These are phyloP conservation scores for Amphirosellinia nigrospora DNA, from an alignment of 495 filamentous ascomycete species.

Conservation along the genomic window DNA sequence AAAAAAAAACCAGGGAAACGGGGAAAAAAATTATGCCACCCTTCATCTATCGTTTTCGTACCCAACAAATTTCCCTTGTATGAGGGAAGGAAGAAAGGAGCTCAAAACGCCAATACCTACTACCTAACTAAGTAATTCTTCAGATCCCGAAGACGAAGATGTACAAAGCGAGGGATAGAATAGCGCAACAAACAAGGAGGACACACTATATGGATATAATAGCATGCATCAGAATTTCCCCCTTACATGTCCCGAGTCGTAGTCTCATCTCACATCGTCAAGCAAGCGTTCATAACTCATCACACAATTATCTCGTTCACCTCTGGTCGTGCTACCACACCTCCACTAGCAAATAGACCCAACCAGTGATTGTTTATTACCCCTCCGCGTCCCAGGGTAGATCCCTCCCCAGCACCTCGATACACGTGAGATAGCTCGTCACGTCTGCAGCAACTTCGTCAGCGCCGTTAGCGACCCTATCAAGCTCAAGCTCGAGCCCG, in stretches of 20 bases:
- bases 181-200: background rate
- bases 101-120: background rate
- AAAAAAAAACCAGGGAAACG: background rate
- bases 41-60: background rate
- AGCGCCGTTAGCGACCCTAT: slow-evolving; percentile 44
- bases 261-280: slow-evolving; percentile 23
- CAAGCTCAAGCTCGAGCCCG: slow-evolving; percentile 75
- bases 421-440: slow-evolving; percentile 80
- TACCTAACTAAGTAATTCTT: background rate
- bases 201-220: slow-evolving; percentile 12
- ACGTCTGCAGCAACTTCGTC: slow-evolving; percentile 42
- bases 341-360: background rate
- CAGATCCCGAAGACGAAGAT: background rate
- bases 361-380: slow-evolving; percentile 11
- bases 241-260: slow-evolving; percentile 7
- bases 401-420: slow-evolving; percentile 75
- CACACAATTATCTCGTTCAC: background rate
- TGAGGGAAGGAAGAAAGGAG: background rate
- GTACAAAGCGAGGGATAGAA: background rate
- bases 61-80: background rate
- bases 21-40: background rate
- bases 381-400: slow-evolving; percentile 69
- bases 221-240: background rate
- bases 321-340: background rate
- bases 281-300: slow-evolving; percentile 14